Conservation (phyloP, 495 filamentous ascomycete genomes). For the Aspergillus leporis region DNA sequence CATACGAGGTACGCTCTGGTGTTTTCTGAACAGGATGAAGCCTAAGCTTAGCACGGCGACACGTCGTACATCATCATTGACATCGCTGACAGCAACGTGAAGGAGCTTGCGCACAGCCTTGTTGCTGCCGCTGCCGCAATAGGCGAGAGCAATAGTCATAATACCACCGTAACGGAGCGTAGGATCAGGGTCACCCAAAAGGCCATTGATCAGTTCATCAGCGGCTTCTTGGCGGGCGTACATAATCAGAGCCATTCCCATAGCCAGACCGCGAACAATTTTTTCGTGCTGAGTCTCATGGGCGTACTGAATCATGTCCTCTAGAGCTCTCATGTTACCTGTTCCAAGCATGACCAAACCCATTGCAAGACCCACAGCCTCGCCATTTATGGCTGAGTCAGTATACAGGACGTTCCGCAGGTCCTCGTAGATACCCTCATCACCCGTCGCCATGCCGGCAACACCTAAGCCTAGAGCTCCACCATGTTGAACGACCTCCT, state of each 20-base stretch:
- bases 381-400: conserved; percentile 94
- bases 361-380: conserved; percentile 94
- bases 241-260: conserved; percentile 99
- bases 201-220: conserved; percentile 89
- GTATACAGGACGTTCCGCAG: conserved; percentile 83
- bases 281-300: conserved; percentile 99
- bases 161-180: conserved; percentile 96
- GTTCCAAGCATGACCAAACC: conserved; percentile 97
- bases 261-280: conserved; percentile 90
- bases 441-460: conserved; percentile 95
- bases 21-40: conserved; percentile 98
- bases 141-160: conserved; percentile 97
- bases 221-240: conserved; percentile 93
- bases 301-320: conserved; percentile 96
- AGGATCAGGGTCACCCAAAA: conserved; percentile 91
- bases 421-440: conserved; percentile 86
- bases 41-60: conserved; percentile 98
- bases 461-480: conserved; percentile 94
- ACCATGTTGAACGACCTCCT: conserved; percentile 97
- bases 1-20: conserved; percentile 95
- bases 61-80: conserved; percentile 95
- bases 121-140: conserved; percentile 96
- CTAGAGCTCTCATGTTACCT: conserved; percentile 83
- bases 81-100: conserved; percentile 96
- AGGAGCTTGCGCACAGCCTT: conserved; percentile 98